Conservation (phyloP, 768 basidiomycete species). For the Omphalotus guepiniiformis region DNA sequence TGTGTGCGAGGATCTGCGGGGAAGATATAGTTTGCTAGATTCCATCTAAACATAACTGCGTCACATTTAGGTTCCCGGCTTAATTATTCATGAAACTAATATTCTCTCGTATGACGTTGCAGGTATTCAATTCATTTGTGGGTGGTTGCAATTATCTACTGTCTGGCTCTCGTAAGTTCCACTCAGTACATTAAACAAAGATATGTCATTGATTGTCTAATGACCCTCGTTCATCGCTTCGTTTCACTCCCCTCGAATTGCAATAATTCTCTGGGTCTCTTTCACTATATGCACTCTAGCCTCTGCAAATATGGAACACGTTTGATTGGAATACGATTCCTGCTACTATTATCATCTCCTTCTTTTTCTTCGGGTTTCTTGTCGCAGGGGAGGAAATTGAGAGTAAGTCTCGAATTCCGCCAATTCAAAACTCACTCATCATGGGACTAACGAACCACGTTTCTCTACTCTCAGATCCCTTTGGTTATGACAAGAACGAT, state of each 20-base stretch:
- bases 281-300: slow-evolving; percentile 20
- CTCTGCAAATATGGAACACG: slow-evolving; percentile 36
- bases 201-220: not conserved
- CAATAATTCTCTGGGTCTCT: slow-evolving; percentile 22
- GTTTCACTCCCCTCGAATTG: slow-evolving; percentile 20
- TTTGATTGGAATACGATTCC: slow-evolving; percentile 40
- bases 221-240: not conserved
- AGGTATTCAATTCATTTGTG: slow-evolving; percentile 70
- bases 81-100: too few species aligned
- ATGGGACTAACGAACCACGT: slow-evolving; percentile 17
- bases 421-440: not conserved
- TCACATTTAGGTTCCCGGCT: not conserved
- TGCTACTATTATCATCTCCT: slow-evolving; percentile 34
- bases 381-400: slow-evolving; percentile 75
- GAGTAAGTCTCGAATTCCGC: slow-evolving; percentile 39
- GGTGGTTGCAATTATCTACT: slow-evolving; percentile 59
- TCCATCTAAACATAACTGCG: not conserved
- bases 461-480: too few species aligned
- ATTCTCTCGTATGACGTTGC: slow-evolving; percentile 4
- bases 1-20: too few species aligned
- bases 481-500: slow-evolving; percentile 72
- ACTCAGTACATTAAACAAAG: not conserved
- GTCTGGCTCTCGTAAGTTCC: slow-evolving; percentile 48
- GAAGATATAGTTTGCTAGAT: too few species aligned
- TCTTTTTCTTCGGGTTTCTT: slow-evolving; percentile 72